Evolutionary conservation across 257 asterid species (phyloP), one percentile per base, ranked within the genome.

Genomic region (Lycium ferocissimum): DNA sequence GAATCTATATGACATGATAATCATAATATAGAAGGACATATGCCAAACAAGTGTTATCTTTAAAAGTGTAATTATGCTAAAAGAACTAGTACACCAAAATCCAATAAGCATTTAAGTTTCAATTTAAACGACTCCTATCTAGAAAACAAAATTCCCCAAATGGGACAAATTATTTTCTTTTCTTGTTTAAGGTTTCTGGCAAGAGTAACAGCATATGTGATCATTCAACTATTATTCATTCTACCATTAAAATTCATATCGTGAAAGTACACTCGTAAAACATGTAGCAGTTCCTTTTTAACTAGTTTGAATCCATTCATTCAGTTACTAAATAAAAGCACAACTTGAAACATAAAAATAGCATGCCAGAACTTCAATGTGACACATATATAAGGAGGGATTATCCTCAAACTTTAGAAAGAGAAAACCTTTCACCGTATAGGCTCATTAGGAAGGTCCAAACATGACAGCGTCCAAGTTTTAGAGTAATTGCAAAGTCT

Each of bases 141-240:
- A 49, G 45, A 22, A 75, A 51, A 75, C 17, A 49, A 75, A 47
- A 75, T 49, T 71, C 45, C 62, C 43, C 81, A n/a, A 51, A 43
- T 47, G 7, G 56, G 59, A 49, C 81, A 20, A 20, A 43, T 75
- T 10, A 72, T 72, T 72, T 72, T 45, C 81, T 47, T 73, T 47
- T 73, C 81, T 75, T 51, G 22, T 76, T 38, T 51, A 51, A 76
- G 81, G 63, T 51, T 13, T 76, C 45, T 14, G 82, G 63, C 45
- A 76, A 76, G 82, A 76, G 62, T 51, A 76, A 76, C 26, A 26
- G 26, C 65, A 51, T 51, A 76, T 7, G 62, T 76, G 65, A 76
- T 76, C 45, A 76, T 53, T 26, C 47, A 76, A 26, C 62, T 53
- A 76, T 17, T 33, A 26, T 76, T 33, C 45, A 33, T 26, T 65